A percentile compares a stretch with the other conserved stretches of the same genome.
These are phyloP conservation scores for Mallotus repandus DNA, from an alignment of 441 rosid genomes.

Conservation along the genomic window DNA sequence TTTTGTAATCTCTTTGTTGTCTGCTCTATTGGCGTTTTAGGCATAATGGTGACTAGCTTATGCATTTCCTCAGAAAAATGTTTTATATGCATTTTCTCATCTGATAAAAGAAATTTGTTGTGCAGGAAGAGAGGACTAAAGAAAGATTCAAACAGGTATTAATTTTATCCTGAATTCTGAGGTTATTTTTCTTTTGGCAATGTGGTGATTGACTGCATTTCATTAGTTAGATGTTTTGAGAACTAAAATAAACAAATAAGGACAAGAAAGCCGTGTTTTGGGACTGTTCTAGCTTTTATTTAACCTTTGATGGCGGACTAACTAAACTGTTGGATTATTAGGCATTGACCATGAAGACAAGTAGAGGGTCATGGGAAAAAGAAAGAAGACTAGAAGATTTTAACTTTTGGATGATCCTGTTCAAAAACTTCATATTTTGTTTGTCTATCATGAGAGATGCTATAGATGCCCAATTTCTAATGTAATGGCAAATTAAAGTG, in stretches of 20 bases:
- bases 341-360: background rate
- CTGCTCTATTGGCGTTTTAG: background rate
- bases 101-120: constrained; percentile 20
- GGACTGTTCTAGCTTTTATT: background rate
- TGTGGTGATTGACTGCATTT: background rate
- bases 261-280: background rate
- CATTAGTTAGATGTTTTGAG: background rate
- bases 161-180: constrained; percentile 3
- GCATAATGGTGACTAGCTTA: background rate
- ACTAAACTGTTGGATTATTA: background rate
- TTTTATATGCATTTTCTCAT: constrained; percentile 3
- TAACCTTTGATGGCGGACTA: background rate
- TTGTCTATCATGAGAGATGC: background rate
- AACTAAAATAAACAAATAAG: background rate
- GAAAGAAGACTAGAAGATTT: background rate
- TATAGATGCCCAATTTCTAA: background rate
- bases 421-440: background rate
- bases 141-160: constrained; percentile 70
- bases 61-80: background rate
- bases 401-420: background rate
- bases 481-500: background rate
- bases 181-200: background rate
- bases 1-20: background rate
- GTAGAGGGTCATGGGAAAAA: background rate
- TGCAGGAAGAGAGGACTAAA: constrained; percentile 62